Conservation (phyloP, 495 filamentous ascomycete species). For the Penicillium bialowiezense region DNA sequence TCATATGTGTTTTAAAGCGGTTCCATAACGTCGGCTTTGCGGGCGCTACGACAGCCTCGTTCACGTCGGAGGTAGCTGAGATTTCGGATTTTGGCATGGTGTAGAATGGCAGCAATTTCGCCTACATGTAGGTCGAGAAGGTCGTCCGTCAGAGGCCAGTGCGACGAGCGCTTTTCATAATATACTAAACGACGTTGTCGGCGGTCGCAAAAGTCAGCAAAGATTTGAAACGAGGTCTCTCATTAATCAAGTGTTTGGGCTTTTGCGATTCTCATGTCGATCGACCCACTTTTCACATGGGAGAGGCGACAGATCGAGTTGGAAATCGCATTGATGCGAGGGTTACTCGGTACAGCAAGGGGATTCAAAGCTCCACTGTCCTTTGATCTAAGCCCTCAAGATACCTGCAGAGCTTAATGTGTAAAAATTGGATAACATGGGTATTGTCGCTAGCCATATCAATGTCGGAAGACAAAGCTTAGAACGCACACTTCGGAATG, state of each 20-base stretch:
- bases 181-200: neutral
- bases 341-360: too few species aligned
- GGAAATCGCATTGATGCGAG: too few species aligned
- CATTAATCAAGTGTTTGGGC: neutral
- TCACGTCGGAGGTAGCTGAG: conserved; percentile 16
- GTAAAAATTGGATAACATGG: too few species aligned
- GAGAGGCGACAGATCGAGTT: neutral
- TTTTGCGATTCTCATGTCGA: neutral
- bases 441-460: too few species aligned
- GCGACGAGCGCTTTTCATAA: neutral
- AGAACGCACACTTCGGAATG: too few species aligned
- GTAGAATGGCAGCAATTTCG: neutral
- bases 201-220: neutral
- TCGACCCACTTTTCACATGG: neutral
- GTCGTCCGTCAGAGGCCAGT: neutral
- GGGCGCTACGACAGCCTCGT: neutral
- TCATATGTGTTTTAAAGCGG: conserved; percentile 27
- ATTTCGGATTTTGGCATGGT: conserved; percentile 25
- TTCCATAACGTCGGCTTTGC: conserved; percentile 23
- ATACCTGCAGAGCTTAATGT: too few species aligned
- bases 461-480: too few species aligned
- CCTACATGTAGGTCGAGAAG: neutral
- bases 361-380: too few species aligned
- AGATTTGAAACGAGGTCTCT: neutral
- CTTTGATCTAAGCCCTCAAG: too few species aligned